Evolutionary conservation across 78 protist species (phyloP).

Genomic region (Speleostelium caveatum): DNA sequence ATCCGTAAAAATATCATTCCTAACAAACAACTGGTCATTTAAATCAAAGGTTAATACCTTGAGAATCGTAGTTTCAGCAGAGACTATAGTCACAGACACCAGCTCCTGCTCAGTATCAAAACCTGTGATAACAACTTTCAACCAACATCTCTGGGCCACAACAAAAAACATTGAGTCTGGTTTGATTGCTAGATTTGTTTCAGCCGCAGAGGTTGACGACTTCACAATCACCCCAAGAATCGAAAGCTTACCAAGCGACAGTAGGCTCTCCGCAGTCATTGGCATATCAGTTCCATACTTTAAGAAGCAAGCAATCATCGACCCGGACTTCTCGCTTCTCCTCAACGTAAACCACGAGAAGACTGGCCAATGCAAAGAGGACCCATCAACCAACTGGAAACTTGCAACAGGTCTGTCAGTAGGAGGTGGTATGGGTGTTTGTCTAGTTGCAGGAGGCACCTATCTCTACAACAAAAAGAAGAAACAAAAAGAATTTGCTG

Average conservation of each 20-base stretch:
- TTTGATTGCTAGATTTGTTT: conserved; percentile 4
- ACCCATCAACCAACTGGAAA: neutral
- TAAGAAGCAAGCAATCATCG: neutral
- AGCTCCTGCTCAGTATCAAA: neutral
- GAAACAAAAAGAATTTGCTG: neutral
- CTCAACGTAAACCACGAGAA: neutral
- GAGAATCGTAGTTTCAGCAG: conserved; percentile 3
- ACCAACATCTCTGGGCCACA: conserved; percentile 17
- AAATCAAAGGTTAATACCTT: neutral
- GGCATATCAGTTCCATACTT: conserved; percentile 22
- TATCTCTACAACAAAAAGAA: neutral
- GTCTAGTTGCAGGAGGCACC: neutral
- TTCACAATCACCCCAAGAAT: neutral
- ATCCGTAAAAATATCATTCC: conserved; percentile 5
- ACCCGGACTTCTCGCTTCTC: neutral
- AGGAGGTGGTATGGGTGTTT: neutral
- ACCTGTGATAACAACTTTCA: neutral
- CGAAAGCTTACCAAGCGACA: neutral
- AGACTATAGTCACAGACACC: neutral
- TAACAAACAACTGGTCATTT: conserved; percentile 14
- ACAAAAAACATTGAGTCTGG: conserved; percentile 2
- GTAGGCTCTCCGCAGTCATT: neutral
- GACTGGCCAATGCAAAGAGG: conserved; percentile 2
- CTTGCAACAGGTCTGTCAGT: neutral
- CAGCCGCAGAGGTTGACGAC: neutral